phyloP scores from a whole-genome alignment of 2,329 filamentous ascomycete species.

The Botrytis galanthina region DNA sequence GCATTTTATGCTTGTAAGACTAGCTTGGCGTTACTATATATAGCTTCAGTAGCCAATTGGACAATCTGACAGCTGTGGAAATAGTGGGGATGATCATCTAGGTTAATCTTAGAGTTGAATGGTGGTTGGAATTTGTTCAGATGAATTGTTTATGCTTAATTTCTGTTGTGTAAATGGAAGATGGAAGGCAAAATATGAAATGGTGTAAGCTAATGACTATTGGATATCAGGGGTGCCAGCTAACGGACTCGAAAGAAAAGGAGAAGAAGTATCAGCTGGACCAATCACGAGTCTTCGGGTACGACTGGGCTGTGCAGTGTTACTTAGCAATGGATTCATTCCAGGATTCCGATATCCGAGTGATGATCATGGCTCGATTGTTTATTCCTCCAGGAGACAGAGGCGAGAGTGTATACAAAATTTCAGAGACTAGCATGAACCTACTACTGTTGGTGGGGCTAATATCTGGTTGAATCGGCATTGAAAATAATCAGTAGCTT shows the following conservation, averaged over 20 bases:
- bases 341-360: neutral
- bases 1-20: neutral
- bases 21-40: slow-evolving; percentile 13
- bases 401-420: neutral
- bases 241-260: neutral
- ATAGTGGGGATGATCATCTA: slow-evolving; percentile 1
- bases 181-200: neutral
- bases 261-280: neutral
- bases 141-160: slow-evolving; percentile 15
- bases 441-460: neutral
- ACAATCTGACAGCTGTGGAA: neutral
- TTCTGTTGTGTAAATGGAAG: neutral
- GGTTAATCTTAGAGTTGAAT: slow-evolving; percentile 1
- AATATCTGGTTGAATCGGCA: neutral
- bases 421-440: neutral
- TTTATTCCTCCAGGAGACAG: neutral
- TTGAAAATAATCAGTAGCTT: neutral
- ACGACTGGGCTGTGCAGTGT: neutral
- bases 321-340: neutral
- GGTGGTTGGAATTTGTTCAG: neutral
- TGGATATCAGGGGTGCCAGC: neutral
- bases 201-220: neutral
- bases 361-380: neutral
- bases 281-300: slow-evolving; percentile 1
- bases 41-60: neutral